phyloP scores from a whole-genome alignment of 208 protist genomes.

The Trypanosoma rangeli region DNA sequence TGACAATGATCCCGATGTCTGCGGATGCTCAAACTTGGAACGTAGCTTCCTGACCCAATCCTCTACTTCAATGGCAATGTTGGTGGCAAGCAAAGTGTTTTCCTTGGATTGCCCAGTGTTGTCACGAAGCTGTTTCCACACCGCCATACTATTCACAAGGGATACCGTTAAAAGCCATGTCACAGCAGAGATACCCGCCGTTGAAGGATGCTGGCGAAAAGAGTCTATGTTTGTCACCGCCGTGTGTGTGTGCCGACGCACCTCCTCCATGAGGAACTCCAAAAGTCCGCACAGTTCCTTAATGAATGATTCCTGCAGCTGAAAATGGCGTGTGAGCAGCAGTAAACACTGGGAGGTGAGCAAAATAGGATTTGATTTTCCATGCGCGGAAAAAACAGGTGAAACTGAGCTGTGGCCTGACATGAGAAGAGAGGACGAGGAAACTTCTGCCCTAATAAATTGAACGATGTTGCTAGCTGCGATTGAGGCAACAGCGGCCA shows the following conservation, averaged over 20 bases:
- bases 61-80: conserved; percentile 40
- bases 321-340: conserved; percentile 85
- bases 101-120: conserved; percentile 21
- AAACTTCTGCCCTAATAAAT: conserved; percentile 43
- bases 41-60: conserved; percentile 31
- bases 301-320: conserved; percentile 64
- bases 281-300: conserved; percentile 51
- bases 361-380: conserved; percentile 47
- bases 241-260: conserved; percentile 29
- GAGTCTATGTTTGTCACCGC: conserved; percentile 1
- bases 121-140: conserved; percentile 61
- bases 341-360: conserved; percentile 80
- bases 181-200: conserved; percentile 45
- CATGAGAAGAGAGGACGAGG: conserved; percentile 2
- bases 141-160: conserved; percentile 56
- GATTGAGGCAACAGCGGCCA: conserved; percentile 32
- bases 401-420: conserved; percentile 2
- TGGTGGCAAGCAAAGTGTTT: conserved; percentile 54
- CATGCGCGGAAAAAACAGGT: conserved; percentile 8
- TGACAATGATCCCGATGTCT: conserved; percentile 11
- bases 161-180: conserved; percentile 72
- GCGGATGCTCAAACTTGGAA: conserved; percentile 25
- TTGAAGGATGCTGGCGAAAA: conserved; percentile 39
- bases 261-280: conserved; percentile 42
- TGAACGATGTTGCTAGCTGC: conserved; percentile 49